Percentiles rank a stretch among this genome's conserved stretches.
Evolutionary conservation across 768 basidiomycete species (phyloP).

Genomic region (Kondoa malvinella): DNA sequence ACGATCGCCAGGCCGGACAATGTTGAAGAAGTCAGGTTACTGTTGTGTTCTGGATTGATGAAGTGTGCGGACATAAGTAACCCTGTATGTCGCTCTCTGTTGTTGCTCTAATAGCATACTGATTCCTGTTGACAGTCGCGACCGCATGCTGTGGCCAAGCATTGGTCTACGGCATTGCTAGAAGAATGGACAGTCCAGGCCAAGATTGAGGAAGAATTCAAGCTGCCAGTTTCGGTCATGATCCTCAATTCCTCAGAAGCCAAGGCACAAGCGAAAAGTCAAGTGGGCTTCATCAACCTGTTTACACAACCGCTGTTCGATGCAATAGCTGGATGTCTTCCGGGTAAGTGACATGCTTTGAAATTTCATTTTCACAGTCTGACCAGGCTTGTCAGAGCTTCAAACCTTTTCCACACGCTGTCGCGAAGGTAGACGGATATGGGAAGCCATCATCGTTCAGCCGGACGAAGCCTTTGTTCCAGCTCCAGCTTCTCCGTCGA

Average conservation of each 20-base stretch:
- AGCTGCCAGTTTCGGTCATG: slow-evolving; percentile 47
- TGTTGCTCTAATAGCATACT: not conserved
- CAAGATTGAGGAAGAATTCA: slow-evolving; percentile 59
- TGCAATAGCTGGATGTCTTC: slow-evolving; percentile 52
- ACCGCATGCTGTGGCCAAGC: slow-evolving; percentile 73
- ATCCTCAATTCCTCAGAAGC: slow-evolving; percentile 33
- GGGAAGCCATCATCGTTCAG: slow-evolving; percentile 39
- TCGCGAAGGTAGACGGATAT: slow-evolving; percentile 48
- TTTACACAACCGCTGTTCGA: slow-evolving; percentile 75
- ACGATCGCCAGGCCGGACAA: slow-evolving; percentile 5
- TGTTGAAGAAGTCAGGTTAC: slow-evolving; percentile 39
- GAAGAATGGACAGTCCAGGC: slow-evolving; percentile 86
- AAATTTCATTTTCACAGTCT: not conserved
- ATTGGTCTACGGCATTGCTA: slow-evolving; percentile 78
- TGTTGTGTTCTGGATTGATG: slow-evolving; percentile 76
- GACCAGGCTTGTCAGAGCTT: slow-evolving; percentile 42
- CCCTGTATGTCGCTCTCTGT: slow-evolving; percentile 49
- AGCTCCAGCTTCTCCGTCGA: not conserved
- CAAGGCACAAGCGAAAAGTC: slow-evolving; percentile 55
- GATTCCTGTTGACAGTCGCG: slow-evolving; percentile 46
- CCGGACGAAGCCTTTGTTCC: slow-evolving; percentile 19
- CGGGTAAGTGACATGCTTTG: slow-evolving; percentile 39
- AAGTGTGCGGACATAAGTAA: slow-evolving; percentile 99
- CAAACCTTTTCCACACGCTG: slow-evolving; percentile 50
- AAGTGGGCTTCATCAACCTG: slow-evolving; percentile 70